Evolutionary conservation across 306 rosid genomes (phyloP), one percentile per base, ranked within the genome.

Genomic region (Urtica urens): DNA sequence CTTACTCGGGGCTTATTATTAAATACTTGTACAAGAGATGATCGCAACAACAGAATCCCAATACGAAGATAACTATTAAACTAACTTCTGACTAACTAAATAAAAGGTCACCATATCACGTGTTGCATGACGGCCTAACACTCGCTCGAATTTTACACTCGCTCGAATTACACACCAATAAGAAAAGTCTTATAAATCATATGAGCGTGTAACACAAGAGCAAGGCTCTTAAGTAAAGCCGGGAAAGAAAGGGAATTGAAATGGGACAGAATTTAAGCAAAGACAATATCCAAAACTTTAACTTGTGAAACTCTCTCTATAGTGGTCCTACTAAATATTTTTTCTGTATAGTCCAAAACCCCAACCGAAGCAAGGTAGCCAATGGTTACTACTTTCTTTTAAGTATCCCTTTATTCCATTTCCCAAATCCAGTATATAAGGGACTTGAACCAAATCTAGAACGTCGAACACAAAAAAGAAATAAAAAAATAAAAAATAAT

Each of bases 221-320:
- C 53, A 48, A 25, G 17, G 13, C 41, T 33, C 3, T 35, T 31
- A 4, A 51, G 29, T 10, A 51, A 51, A 34, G 42, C 20, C 42
- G 23, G n/a, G n/a, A 18, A 11, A 19, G 27, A 50, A 51, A 28
- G 54, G 13, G 6, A 28, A 6, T 49, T 25, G 6, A 28, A 51
- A 2, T 33, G 0, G 42, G 41, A 51, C 22, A 51, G 56, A 51
- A 51, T 51, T 30, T 51, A 51, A 51, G 56, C 41, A 51, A n/a
- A 51, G 27, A 25, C 30, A 41, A 51, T 21, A 10, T 33, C 56
- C 20, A 20, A 33, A 18, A 2, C 44, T 21, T 34, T 51, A 51
- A 10, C 1, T 3, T 5, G 13, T 2, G 23, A 2, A 1, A 3
- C n/a, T 35, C 7, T 5, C 7, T 51, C 42, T 30, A 27, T 28